Conservation (phyloP, 495 filamentous ascomycete genomes). For the Geoglossum glabrum region DNA sequence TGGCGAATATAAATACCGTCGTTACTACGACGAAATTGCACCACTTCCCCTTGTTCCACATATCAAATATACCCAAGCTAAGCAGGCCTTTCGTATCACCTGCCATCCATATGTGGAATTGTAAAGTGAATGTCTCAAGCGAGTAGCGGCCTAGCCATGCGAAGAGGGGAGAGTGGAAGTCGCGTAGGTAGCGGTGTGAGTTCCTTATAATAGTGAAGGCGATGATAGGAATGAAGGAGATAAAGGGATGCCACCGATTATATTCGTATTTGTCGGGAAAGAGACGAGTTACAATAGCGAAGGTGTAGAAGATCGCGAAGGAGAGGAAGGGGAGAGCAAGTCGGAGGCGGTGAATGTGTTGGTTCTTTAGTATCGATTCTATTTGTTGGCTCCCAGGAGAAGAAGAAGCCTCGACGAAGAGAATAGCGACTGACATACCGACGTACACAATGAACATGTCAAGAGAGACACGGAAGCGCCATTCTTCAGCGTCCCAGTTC, state of each 20-base stretch:
- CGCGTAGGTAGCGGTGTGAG: slow-evolving; percentile 19
- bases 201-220: slow-evolving; percentile 32
- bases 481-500: slow-evolving; percentile 24
- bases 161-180: slow-evolving; percentile 24
- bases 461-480: slow-evolving; percentile 24
- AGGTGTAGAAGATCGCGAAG: slow-evolving; percentile 16
- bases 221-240: slow-evolving; percentile 33
- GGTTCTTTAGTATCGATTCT: neutral
- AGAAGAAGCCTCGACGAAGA: slow-evolving; percentile 12
- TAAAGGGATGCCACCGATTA: slow-evolving; percentile 30
- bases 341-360: neutral
- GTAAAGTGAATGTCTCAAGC: slow-evolving; percentile 37
- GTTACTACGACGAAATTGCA: slow-evolving; percentile 21
- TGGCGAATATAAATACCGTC: slow-evolving; percentile 23
- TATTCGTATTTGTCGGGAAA: slow-evolving; percentile 22
- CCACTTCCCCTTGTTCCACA: slow-evolving; percentile 4
- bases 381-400: slow-evolving; percentile 2
- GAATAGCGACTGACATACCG: slow-evolving; percentile 29
- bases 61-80: slow-evolving; percentile 23
- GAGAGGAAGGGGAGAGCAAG: neutral
- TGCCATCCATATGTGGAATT: slow-evolving; percentile 43
- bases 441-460: slow-evolving; percentile 31
- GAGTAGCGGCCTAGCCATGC: slow-evolving; percentile 33
- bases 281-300: slow-evolving; percentile 6
- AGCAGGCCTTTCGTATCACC: slow-evolving; percentile 34